Evolutionary conservation across 805 yeast species (phyloP).

Genomic region (Lipomyces starkeyi): DNA sequence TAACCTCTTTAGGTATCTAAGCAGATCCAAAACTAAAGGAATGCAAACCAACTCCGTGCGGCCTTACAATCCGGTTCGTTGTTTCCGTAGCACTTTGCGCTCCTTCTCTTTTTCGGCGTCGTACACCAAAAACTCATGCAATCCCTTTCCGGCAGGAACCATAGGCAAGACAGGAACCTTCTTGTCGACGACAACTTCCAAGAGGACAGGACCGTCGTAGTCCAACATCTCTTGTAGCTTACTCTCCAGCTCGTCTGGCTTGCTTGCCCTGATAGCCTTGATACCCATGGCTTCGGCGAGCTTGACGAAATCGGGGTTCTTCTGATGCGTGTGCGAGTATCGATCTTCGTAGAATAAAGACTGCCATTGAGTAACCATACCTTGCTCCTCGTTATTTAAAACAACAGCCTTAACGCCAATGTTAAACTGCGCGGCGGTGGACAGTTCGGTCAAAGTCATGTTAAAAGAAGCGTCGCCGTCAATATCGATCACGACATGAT

Average conservation of each 20-base stretch:
- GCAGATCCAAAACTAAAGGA: no score
- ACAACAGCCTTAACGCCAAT: slow-evolving; percentile 90
- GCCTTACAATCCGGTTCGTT: slow-evolving; percentile 29
- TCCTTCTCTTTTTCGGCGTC: slow-evolving; percentile 81
- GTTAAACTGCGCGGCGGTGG: slow-evolving; percentile 91
- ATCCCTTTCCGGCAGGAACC: slow-evolving; percentile 96
- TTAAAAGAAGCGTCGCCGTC: slow-evolving; percentile 99
- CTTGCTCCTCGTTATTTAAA: slow-evolving; percentile 97
- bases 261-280: slow-evolving; percentile 74
- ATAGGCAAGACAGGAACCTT: slow-evolving; percentile 97
- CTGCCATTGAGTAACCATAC: slow-evolving; percentile 99
- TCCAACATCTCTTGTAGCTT: slow-evolving; percentile 73
- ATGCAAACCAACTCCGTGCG: neutral
- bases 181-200: slow-evolving; percentile 88
- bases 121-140: slow-evolving; percentile 88
- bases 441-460: slow-evolving; percentile 93
- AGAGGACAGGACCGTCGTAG: slow-evolving; percentile 80
- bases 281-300: slow-evolving; percentile 94
- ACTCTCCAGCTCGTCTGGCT: slow-evolving; percentile 67
- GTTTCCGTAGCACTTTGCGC: slow-evolving; percentile 34
- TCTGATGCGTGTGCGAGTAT: slow-evolving; percentile 97
- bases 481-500: slow-evolving; percentile 91
- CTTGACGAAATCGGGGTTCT: slow-evolving; percentile 91
- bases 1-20: no score
- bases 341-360: slow-evolving; percentile 95